A percentile compares a stretch with the other conserved stretches of the same genome.
Evolutionary conservation across 2,329 filamentous ascomycete species (phyloP).

Genomic region (Diaporthe destruens): DNA sequence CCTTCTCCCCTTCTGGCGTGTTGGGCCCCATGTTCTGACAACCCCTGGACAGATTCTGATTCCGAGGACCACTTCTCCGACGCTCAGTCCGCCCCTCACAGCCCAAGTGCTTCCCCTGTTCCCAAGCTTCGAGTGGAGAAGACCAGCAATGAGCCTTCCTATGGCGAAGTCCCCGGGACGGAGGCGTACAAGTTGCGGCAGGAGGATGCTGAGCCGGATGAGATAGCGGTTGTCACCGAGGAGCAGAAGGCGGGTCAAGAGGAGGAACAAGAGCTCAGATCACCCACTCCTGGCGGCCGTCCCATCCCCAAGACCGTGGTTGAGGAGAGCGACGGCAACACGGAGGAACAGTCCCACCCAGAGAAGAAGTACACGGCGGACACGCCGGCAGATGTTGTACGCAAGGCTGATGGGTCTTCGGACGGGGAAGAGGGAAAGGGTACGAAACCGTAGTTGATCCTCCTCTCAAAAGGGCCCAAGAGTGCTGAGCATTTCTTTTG

Average conservation of each 20-base stretch:
- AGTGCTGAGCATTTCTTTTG: slow-evolving; percentile 51
- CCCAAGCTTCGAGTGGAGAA: slow-evolving; percentile 71
- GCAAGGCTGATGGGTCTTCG: slow-evolving; percentile 59
- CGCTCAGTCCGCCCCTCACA: slow-evolving; percentile 59
- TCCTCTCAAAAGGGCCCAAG: slow-evolving; percentile 40
- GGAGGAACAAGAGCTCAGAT: slow-evolving; percentile 45
- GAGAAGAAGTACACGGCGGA: slow-evolving; percentile 64
- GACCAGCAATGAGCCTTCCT: slow-evolving; percentile 68
- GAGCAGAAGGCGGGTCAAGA: slow-evolving; percentile 47
- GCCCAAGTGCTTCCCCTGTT: slow-evolving; percentile 63
- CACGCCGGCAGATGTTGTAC: slow-evolving; percentile 65
- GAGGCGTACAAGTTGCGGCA: slow-evolving; percentile 68
- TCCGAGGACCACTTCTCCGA: slow-evolving; percentile 79
- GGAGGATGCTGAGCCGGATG: slow-evolving; percentile 70
- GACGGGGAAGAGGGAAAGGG: slow-evolving; percentile 50
- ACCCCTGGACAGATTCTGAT: slow-evolving; percentile 63
- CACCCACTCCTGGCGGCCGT: slow-evolving; percentile 52
- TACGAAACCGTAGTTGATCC: slow-evolving; percentile 53
- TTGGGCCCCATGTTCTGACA: background rate
- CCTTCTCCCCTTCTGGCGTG: background rate
- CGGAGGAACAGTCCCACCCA: slow-evolving; percentile 58
- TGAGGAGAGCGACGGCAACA: slow-evolving; percentile 62
- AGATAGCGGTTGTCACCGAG: slow-evolving; percentile 65
- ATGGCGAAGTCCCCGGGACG: slow-evolving; percentile 73
- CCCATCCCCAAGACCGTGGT: slow-evolving; percentile 66